Evolutionary conservation across 129 eudicot genomes (phyloP), one percentile per base, ranked within the genome.

Genomic region (Sambucus nigra): DNA sequence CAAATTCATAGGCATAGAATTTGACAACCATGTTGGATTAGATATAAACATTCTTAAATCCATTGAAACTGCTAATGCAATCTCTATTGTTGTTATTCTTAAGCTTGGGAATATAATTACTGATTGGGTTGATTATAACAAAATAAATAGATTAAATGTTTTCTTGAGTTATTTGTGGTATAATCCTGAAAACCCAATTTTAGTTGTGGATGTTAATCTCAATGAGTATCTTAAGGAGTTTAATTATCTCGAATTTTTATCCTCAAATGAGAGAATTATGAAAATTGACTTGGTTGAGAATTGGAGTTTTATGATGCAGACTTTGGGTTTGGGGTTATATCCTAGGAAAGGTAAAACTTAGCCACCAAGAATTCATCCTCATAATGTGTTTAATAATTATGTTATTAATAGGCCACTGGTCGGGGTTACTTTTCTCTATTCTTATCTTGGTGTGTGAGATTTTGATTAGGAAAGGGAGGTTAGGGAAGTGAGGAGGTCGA

Each of bases 171-270:
- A 76, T 15, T 72, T 88, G 0, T 41, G 57, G 26, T 44, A 21
- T 14, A 83, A 77, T 51, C 97, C 97, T 11, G 61, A 61, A 0
- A 11, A 45, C n/a, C 76, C 97, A 7, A 23, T 88, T 54, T 65
- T 88, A 25, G 41, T 25, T 2, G 73, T 71, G 11, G 74, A 74
- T 4, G 58, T 81, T 40, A 85, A 88, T 55, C 65, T 88, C 4
- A 77, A 87, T 1, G 56, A 55, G 2, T 70, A 77, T 33, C 69
- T 80, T 12, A 68, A 76, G 46, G 82, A 80, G 49, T 55, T 59
- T 13, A 84, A 73, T 84, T 88, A 55, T 71, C 33, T 76, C 60
- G 97, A 94, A 17, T 84, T 89, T 58, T 84, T 95, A 0, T 95
- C 75, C 15, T 81, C 97, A 0, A 84, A 80, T 1, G 88, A 84